Evolutionary conservation across 352 stramenopile species (phyloP), one percentile per base, ranked within the genome.

Genomic region (Globisporangium ultimum): DNA sequence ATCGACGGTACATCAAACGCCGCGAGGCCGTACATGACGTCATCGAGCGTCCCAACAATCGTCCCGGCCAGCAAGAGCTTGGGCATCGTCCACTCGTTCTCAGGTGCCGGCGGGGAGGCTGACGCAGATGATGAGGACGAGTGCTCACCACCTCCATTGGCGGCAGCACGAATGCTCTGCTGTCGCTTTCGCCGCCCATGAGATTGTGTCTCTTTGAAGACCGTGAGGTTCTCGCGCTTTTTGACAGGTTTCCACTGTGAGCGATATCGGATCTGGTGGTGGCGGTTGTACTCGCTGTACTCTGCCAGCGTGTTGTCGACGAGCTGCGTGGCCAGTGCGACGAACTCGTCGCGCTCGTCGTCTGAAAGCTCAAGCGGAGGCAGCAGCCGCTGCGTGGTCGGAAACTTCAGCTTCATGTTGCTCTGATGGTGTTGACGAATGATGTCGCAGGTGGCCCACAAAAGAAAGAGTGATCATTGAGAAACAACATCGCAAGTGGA

Each of bases 1-100:
- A 84, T 42, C 6, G 72, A 63, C 15, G 61, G 46, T 20, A 71
- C 62, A 18, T 75, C 62, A 2, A 56, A 60, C 13, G 66, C 61
- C 13, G 58, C n/a, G 41, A 80, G 55, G 13, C 74, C 74, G 48
- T 72, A 76, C 51, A 80, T 67, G 42, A 67, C 58, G 55, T 80
- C 71, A 42, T 60, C 63, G 8, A 83, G 51, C 24, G 40, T 55
- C 7, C 74, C 74, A 0, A 62, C 20, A 13, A 80, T 20, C 8
- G 71, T 61, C 1, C 74, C 74, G 11, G 61, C 66, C 38, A 78
- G 48, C 3, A 63, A 53, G 3, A 68, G 55, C 47, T 61, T 48
- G 7, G 55, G 55, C 21, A 21, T 28, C 0, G 48, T 42, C 11
- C 20, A 50, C 2, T 68, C 67, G 17, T 53, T 51, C 18, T 62